Evolutionary conservation across 2,329 filamentous ascomycete species (phyloP).

Genomic region (Chaetomiaceae sp.): DNA sequence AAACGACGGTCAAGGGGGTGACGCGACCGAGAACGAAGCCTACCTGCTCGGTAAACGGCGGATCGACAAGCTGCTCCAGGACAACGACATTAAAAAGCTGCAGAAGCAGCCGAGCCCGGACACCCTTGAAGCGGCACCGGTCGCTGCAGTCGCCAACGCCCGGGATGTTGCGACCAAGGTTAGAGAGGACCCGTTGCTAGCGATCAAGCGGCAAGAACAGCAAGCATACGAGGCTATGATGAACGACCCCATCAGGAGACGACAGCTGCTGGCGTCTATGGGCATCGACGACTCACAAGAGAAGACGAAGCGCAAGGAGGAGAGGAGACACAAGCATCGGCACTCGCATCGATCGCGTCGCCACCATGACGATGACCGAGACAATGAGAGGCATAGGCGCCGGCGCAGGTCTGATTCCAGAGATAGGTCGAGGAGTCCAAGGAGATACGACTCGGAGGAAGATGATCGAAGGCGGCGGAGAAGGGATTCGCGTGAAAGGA

Average conservation of each 20-base stretch:
- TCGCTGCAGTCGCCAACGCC: constrained; percentile 58
- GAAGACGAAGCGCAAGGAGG: constrained; percentile 36
- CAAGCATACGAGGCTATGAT: constrained; percentile 75
- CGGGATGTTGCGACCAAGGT: constrained; percentile 84
- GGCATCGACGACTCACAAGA: constrained; percentile 48
- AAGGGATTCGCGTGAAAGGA: constrained; percentile 29
- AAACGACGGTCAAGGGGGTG: constrained; percentile 68
- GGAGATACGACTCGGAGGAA: constrained; percentile 31
- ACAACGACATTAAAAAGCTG: constrained; percentile 69
- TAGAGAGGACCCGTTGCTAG: constrained; percentile 82
- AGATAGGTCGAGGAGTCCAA: constrained; percentile 41
- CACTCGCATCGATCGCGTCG: constrained; percentile 38
- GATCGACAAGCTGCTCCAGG: constrained; percentile 78
- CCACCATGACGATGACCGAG: constrained; percentile 40
- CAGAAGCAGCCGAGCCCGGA: constrained; percentile 68
- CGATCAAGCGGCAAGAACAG: constrained; percentile 90
- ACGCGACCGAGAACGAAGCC: constrained; percentile 84
- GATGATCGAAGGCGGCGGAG: constrained; percentile 26
- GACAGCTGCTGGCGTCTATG: constrained; percentile 62
- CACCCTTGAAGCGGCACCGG: constrained; percentile 57
- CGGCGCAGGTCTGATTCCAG: constrained; percentile 45
- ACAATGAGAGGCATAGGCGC: constrained; percentile 37
- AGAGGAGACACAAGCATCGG: constrained; percentile 39
- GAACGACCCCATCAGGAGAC: constrained; percentile 66
- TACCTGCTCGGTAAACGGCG: constrained; percentile 89